These are phyloP conservation scores for Coniosporium tulheliwenetii DNA, from an alignment of 2,329 filamentous ascomycete genomes.

Conservation along the genomic window DNA sequence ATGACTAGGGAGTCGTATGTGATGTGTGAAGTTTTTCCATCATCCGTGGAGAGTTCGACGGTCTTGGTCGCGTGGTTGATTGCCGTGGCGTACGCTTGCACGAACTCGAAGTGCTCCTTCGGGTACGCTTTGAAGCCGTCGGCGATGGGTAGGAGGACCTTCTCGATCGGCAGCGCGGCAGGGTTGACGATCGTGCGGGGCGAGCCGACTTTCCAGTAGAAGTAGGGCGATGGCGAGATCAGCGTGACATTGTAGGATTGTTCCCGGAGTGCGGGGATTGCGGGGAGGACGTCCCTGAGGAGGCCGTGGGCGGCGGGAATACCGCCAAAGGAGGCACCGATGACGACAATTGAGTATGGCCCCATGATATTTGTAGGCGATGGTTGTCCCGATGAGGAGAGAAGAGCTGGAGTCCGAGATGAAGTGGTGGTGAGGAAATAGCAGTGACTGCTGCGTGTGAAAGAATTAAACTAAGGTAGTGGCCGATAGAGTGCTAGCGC, in stretches of 20 bases:
- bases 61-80: not conserved
- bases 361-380: not conserved
- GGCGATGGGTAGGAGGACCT: slow-evolving; percentile 1
- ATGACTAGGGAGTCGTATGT: slow-evolving; percentile 1
- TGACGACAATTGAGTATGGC: slow-evolving; percentile 13
- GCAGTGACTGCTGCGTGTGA: no score
- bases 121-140: slow-evolving; percentile 1
- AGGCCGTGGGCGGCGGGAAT: slow-evolving; percentile 17
- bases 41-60: not conserved
- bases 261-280: slow-evolving; percentile 7
- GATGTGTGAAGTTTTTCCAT: not conserved
- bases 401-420: no score
- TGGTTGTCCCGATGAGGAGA: no score
- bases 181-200: slow-evolving; percentile 1
- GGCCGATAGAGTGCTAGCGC: no score
- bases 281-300: slow-evolving; percentile 18
- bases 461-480: no score
- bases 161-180: not conserved
- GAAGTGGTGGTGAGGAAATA: no score
- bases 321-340: slow-evolving; percentile 16
- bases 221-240: slow-evolving; percentile 1
- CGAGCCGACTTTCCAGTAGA: slow-evolving; percentile 1
- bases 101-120: slow-evolving; percentile 1
- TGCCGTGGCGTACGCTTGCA: not conserved
- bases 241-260: slow-evolving; percentile 1